These are phyloP conservation scores for Cicer pinnatifidum DNA, from an alignment of 306 rosid genomes.

Conservation along the genomic window DNA sequence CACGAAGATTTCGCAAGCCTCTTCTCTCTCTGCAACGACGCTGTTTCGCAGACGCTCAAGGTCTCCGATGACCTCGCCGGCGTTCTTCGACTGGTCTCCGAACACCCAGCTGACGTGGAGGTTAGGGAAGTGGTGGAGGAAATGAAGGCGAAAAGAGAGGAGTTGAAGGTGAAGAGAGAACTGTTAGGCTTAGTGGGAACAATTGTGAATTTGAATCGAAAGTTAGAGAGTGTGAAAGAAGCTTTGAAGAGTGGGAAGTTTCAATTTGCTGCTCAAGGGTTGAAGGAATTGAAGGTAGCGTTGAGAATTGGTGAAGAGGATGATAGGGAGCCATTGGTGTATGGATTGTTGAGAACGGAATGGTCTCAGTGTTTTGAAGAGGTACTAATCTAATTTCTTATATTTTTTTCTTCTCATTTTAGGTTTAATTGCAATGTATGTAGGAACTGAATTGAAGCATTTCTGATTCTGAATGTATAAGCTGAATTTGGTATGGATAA, in stretches of 20 bases:
- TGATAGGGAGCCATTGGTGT: conserved; percentile 77
- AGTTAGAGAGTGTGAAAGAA: conserved; percentile 63
- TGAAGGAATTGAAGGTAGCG: conserved; percentile 67
- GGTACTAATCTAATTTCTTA: conserved; percentile 50
- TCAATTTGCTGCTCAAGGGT: conserved; percentile 67
- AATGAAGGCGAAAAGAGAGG: conserved; percentile 60
- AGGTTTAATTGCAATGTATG: not conserved
- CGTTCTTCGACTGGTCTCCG: conserved; percentile 56
- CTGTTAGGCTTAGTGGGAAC: conserved; percentile 63
- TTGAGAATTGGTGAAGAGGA: conserved; percentile 52
- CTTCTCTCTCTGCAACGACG: conserved; percentile 73
- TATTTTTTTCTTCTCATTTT: not conserved
- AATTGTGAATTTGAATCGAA: conserved; percentile 55
- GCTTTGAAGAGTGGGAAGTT: conserved; percentile 68
- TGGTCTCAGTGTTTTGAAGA: conserved; percentile 86
- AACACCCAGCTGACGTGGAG: conserved; percentile 61
- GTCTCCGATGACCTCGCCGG: conserved; percentile 57
- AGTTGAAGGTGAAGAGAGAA: conserved; percentile 64
- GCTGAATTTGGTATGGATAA: conserved; percentile 4
- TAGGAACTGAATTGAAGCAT: conserved; percentile 27
- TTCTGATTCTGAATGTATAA: conserved; percentile 1
- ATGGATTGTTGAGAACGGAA: conserved; percentile 73
- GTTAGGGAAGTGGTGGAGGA: conserved; percentile 64
- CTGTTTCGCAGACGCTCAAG: conserved; percentile 59
- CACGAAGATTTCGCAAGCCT: conserved; percentile 71